A percentile compares a stretch with the other conserved stretches of the same genome.
Conservation (phyloP, 352 stramenopile genomes). For the Phytophthora boehmeriae region DNA sequence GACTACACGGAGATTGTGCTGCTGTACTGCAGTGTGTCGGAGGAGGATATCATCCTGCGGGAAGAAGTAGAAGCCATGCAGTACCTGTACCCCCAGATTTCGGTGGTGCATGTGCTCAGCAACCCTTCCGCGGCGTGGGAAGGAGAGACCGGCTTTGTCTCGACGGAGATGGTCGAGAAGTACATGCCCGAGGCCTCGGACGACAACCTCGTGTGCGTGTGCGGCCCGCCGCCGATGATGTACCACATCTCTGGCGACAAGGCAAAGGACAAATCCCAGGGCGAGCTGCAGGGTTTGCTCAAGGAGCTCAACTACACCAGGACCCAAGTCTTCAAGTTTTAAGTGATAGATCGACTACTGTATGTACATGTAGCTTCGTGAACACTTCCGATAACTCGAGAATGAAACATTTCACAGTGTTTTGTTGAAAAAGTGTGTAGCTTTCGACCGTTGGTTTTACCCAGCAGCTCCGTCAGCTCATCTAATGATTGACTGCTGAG, state of each 20-base stretch:
- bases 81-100: slow-evolving; percentile 84
- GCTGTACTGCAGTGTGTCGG: slow-evolving; percentile 85
- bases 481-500: slow-evolving; percentile 71
- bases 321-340: slow-evolving; percentile 88
- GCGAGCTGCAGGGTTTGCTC: slow-evolving; percentile 82
- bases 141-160: slow-evolving; percentile 73
- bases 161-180: slow-evolving; percentile 85
- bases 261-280: slow-evolving; percentile 85
- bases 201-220: slow-evolving; percentile 88
- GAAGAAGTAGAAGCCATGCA: slow-evolving; percentile 85
- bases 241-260: slow-evolving; percentile 89
- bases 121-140: slow-evolving; percentile 74
- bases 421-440: slow-evolving; percentile 86
- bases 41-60: slow-evolving; percentile 90
- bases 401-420: slow-evolving; percentile 10
- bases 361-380: neutral
- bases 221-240: slow-evolving; percentile 90
- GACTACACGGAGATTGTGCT: slow-evolving; percentile 88
- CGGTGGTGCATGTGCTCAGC: slow-evolving; percentile 75
- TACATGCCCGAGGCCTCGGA: slow-evolving; percentile 80
- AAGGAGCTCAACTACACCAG: slow-evolving; percentile 85
- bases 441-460: slow-evolving; percentile 75
- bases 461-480: slow-evolving; percentile 71
- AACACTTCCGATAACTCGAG: neutral
- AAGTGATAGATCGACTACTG: slow-evolving; percentile 16